Evolutionary conservation across 1,139 yeast genomes (phyloP).

Genomic region (Candida sanyaensis): DNA sequence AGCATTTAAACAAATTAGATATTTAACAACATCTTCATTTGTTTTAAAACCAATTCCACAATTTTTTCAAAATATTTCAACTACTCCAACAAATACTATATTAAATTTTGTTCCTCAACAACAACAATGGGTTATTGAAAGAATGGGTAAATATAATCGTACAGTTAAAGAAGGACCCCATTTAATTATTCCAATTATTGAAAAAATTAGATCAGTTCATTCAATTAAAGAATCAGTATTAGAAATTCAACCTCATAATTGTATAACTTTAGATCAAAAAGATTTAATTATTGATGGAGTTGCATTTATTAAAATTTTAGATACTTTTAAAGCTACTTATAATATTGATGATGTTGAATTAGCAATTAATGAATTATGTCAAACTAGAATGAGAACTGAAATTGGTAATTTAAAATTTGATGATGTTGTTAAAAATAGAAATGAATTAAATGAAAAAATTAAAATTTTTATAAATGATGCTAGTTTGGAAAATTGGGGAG

Average conservation of each 20-base stretch:
- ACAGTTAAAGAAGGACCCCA: constrained; percentile 81
- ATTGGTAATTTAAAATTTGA: constrained; percentile 83
- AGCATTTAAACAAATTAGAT: constrained; percentile 6
- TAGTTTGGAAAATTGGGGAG: constrained; percentile 80
- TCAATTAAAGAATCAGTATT: constrained; percentile 80
- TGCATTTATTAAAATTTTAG: constrained; percentile 72
- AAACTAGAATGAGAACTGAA: constrained; percentile 88
- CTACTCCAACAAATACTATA: constrained; percentile 70
- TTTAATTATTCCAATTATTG: constrained; percentile 68
- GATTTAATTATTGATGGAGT: constrained; percentile 85
- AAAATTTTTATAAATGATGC: constrained; percentile 83
- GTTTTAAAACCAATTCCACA: constrained; percentile 15
- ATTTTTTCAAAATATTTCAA: constrained; percentile 64
- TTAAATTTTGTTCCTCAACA: constrained; percentile 86
- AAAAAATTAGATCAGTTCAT: constrained; percentile 78
- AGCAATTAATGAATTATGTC: constrained; percentile 84
- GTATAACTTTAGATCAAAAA: constrained; percentile 85
- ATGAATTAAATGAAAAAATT: constrained; percentile 68
- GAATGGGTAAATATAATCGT: constrained; percentile 84
- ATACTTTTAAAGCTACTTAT: constrained; percentile 83
- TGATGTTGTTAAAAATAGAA: constrained; percentile 75
- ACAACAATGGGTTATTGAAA: constrained; percentile 87
- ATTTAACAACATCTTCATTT: not conserved
- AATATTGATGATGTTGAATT: constrained; percentile 89
- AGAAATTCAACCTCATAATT: constrained; percentile 82